These are phyloP conservation scores for Tricholoma sp. DNA, from an alignment of 768 basidiomycete species.

Conservation along the genomic window DNA sequence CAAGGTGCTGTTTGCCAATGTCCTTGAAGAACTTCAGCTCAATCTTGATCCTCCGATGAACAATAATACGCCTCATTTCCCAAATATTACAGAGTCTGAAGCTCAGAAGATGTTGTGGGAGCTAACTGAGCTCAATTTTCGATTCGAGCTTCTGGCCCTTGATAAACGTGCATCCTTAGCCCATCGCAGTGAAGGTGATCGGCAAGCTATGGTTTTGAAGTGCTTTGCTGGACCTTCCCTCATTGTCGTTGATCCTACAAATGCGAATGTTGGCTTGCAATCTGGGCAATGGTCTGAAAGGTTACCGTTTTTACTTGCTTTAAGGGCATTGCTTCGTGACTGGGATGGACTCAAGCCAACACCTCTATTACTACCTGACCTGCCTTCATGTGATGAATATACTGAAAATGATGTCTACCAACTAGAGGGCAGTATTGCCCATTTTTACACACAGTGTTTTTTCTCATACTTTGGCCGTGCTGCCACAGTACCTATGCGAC, in stretches of 20 bases:
- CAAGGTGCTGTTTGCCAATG: background rate
- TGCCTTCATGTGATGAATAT: background rate
- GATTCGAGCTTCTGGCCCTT: background rate
- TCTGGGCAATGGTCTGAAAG: background rate
- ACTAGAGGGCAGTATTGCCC: background rate
- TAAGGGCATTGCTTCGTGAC: background rate
- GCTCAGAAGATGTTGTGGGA: background rate
- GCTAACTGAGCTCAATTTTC: background rate
- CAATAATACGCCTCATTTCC: background rate
- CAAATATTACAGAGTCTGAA: background rate
- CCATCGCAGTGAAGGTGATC: background rate
- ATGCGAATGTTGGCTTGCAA: background rate
- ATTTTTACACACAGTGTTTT: background rate
- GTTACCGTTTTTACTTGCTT: background rate
- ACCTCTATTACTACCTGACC: background rate
- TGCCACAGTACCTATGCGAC: background rate
- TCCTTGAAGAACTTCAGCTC: background rate
- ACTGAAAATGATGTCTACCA: background rate
- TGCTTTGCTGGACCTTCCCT: background rate
- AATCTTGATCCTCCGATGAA: background rate
- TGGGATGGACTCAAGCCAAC: slow-evolving; percentile 1
- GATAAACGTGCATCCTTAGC: background rate
- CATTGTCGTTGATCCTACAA: too few relatives aligned
- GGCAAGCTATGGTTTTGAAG: background rate
- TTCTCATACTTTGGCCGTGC: background rate